Base-by-base conservation (phyloP, 2,329 filamentous ascomycete genomes). In the Fusarium falciforme region DNA sequence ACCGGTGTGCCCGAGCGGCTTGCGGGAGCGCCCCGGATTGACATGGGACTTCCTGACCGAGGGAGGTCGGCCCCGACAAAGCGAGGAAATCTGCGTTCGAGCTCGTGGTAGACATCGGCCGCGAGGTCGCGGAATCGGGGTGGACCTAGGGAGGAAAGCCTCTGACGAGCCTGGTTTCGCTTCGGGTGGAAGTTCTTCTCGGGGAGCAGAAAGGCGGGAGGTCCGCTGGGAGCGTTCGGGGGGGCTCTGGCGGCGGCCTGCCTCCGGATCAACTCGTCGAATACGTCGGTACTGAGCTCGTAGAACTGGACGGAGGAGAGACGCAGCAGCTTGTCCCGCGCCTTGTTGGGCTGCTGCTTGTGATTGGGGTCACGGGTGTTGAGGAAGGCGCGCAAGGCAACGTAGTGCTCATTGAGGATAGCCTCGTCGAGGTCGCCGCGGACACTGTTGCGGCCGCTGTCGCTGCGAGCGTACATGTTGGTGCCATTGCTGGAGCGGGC, bases 281-380 rank as follows among this genome's bases (percentile, higher is more conserved):
- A 98, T 44, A 99, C 96, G 84, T 99, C 96, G 67, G 96, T 98
- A 84, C 95, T 98, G 72, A 99, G 89, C 85, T 99, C 96, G 83
- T 97, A 94, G 83, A 99, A 98, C 83, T 99, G 96, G 31, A 97
- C 94, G 2, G 93, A 88, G 1, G 95, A 98, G 61, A 99, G 89
- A 68, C 96, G 91, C 69, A 98, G 88, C 66, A 98, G 88, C 87
- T 99, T 99, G 84, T 98, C 96, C 79, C 95, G 92, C 65, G 96
- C 96, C 83, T 95, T 93, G 84, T 97, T 98, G 31, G 94, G 92
- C 61, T 92, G 92, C 59, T 91, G 89, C 72, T 92, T 92, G 55
- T 89, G 89, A 80, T 92, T 91, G 76, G 95, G 93, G 82, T 97
- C 93, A 79, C 92, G 92, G 91, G 89, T 47, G 90, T 91, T 73